Evolutionary conservation across 176 grass and related monocot genomes (phyloP), one percentile per base, ranked within the genome.

Genomic region (Alloteropsis semialata): DNA sequence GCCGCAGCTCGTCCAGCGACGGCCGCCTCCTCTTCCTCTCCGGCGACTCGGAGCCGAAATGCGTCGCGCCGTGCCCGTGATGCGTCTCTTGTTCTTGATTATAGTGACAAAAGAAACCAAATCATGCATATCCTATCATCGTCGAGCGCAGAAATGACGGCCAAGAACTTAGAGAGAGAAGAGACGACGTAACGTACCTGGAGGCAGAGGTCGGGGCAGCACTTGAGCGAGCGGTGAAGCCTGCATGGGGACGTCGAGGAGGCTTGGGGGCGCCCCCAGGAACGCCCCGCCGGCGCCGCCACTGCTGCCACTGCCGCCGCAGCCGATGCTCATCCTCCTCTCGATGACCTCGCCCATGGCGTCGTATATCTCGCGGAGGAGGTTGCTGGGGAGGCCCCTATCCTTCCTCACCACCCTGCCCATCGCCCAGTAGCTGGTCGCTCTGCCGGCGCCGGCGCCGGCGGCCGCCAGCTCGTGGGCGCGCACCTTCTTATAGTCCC

Each of bases 401-500:
- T 88, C 91, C 76, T 98, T 98, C 78, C 93, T 64, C 85, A 90
- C 96, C 65, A 39, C 54, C 80, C 83, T 82, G 67, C 87, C 89
- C 93, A 98, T 95, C 34, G 33, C 81, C 96, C 96, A 98, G 91
- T 98, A 98, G 41, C 87, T 91, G 10, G 73, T 43, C 27, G 48
- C 44, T 36, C 77, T 78, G 28, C 76, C 59, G 22, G 63, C 58
- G 68, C 77, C 86, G 76, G 22, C 29, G 12, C 49, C 86, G 76
- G 22, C 29, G 12, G 42, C 56, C 39, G 86, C 83, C 57, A 69
- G 75, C 79, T 98, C 91, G 72, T 95, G 87, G 67, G 88, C 91
- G n/a, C 91, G 93, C 77, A 99, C 96, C 89, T 99, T 99, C 90
- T 99, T 99, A 84, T 96, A 99, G 87, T 99, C 91, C 41, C 96